A percentile compares a stretch with the other conserved stretches of the same genome.
These are phyloP conservation scores for Chlorella sp. DNA, from an alignment of 139 green algal species.

Conservation along the genomic window DNA sequence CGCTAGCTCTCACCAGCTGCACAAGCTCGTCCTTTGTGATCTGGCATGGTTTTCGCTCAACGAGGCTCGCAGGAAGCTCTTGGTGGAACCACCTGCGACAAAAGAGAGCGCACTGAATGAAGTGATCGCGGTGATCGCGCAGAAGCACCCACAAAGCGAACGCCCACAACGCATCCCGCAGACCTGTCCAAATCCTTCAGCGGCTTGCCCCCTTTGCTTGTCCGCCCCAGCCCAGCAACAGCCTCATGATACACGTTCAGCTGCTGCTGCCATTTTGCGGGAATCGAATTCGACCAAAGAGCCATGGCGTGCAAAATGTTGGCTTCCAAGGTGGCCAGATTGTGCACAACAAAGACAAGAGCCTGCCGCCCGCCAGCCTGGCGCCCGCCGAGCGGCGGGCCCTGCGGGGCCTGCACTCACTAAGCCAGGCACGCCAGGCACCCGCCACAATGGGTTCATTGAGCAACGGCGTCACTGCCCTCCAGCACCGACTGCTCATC, in stretches of 20 bases:
- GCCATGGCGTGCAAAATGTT: not conserved
- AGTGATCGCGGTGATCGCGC: not conserved
- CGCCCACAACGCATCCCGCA: not conserved
- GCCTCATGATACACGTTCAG: not conserved
- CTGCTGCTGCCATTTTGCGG: not conserved
- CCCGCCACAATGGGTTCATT: too few relatives aligned
- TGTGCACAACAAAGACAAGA: too few relatives aligned
- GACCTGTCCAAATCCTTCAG: not conserved
- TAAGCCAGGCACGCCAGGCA: too few relatives aligned
- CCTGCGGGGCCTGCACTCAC: too few relatives aligned
- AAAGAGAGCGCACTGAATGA: not conserved
- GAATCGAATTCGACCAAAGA: not conserved
- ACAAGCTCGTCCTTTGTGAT: conserved; percentile 34
- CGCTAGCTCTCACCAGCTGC: conserved; percentile 26
- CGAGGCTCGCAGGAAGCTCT: conserved; percentile 31
- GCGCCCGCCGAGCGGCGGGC: not conserved
- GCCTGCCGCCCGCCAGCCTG: too few relatives aligned
- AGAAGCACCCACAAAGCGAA: too few relatives aligned
- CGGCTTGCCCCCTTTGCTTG: not conserved
- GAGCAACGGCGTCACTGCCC: too few relatives aligned
- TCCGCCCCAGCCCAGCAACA: not conserved
- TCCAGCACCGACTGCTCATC: too few relatives aligned
- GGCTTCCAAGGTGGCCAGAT: too few relatives aligned
- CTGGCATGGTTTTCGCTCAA: not conserved
- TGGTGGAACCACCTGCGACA: conserved; percentile 46